Base-by-base conservation (phyloP, 768 basidiomycete species). In the Rhizopogon vesiculosus region DNA sequence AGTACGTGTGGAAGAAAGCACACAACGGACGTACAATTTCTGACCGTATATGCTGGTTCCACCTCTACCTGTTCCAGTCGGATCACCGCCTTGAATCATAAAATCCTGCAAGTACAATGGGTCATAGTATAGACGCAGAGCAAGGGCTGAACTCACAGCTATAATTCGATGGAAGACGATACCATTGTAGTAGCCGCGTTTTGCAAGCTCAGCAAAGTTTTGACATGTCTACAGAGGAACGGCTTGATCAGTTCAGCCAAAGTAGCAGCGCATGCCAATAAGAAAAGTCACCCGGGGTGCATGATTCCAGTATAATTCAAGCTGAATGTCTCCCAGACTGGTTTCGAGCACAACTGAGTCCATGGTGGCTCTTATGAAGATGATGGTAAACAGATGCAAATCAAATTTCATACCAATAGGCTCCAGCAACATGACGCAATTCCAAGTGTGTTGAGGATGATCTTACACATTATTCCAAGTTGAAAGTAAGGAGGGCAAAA, bases 41-140 rank as follows among this genome's bases (percentile, higher is more conserved):
- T 85, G 87, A 6, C 90, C 92, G 63, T 90, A 93, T 59, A 92
- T 91, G 63, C 91, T 92, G 28, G 87, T 89, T 41, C 91, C 91
- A 35, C 96, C 95, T 64, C 91, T 76, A 28, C 96, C 96, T 1
- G 96, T 98, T 25, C 96, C 96, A 15, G 94, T 96, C 10, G 95
- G 96, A 69, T 96, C 94, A 42, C 95, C 96, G 29, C 83, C 86
- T 75, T 99, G 96, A 15, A 97, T 86, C 96, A 98, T 98, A 66
- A 98, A 98, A 67, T 95, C 94, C 88, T 95, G 64, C 19, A 31
- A 40, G 43, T 35, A 46, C 46, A 35, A 56, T 19, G 22, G 12
- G 29, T 39, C 9, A n/a, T 25, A 43, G 22, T 33, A 25, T 28
- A 29, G 46, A 7, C 18, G 46, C 42, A 42, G 16, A 13, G 46